Conservation (phyloP, 257 asterid genomes). For the Penstemon eatonii region DNA sequence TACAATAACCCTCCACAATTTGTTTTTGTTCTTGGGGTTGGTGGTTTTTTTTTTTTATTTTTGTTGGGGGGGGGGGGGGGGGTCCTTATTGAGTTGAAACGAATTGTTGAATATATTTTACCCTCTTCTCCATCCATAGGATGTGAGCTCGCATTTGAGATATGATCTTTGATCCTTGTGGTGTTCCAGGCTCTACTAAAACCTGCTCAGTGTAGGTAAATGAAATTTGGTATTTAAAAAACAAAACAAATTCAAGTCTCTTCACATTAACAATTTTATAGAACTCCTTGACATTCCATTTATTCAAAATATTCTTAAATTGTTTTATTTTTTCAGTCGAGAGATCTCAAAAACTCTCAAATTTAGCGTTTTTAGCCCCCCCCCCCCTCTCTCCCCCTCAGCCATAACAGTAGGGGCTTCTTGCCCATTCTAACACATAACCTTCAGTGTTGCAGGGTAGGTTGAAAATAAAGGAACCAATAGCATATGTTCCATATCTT, state of each 20-base stretch:
- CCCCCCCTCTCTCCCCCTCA: too few relatives aligned
- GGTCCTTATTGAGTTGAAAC: not conserved
- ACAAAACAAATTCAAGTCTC: slow-evolving; percentile 17
- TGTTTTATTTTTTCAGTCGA: too few relatives aligned
- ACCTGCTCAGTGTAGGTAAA: slow-evolving; percentile 49
- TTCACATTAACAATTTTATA: not conserved
- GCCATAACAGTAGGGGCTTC: not conserved
- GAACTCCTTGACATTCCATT: not conserved
- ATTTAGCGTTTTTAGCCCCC: not conserved
- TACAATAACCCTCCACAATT: not conserved
- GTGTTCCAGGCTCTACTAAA: slow-evolving; percentile 94
- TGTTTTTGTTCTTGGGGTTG: too few relatives aligned
- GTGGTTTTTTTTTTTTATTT: too few relatives aligned
- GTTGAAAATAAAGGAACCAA: too few relatives aligned
- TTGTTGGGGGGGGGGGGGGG: too few relatives aligned
- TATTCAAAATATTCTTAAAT: not conserved
- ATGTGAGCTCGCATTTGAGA: slow-evolving; percentile 93
- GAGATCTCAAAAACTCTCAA: not conserved
- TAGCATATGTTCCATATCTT: too few relatives aligned
- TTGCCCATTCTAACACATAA: not conserved
- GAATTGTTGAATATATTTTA: slow-evolving; percentile 24
- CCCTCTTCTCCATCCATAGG: slow-evolving; percentile 97
- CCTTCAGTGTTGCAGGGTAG: not conserved
- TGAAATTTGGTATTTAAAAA: not conserved
- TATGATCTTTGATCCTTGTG: slow-evolving; percentile 92